phyloP scores from a whole-genome alignment of 306 rosid species.

The Lathyrus aphaca region DNA sequence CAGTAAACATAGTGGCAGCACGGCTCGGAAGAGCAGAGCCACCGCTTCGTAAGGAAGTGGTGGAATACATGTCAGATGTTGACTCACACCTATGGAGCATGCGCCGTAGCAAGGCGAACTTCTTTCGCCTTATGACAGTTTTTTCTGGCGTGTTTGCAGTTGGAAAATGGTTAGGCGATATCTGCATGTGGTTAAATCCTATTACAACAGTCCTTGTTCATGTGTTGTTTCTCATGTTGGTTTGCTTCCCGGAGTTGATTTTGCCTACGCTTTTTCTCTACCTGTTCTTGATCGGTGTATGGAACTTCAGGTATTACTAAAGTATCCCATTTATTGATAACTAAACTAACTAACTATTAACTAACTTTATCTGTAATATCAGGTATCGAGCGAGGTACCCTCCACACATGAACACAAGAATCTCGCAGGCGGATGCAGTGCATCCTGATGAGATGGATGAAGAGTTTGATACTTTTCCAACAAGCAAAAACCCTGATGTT shows the following conservation, averaged over 20 bases:
- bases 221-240: slow-evolving; percentile 49
- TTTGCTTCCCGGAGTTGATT: slow-evolving; percentile 52
- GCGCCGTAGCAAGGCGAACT: slow-evolving; percentile 51
- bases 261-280: slow-evolving; percentile 46
- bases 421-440: slow-evolving; percentile 51
- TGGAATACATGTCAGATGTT: slow-evolving; percentile 54
- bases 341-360: background rate
- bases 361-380: background rate
- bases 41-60: slow-evolving; percentile 54
- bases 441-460: slow-evolving; percentile 51
- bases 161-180: slow-evolving; percentile 50
- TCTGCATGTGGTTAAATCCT: slow-evolving; percentile 52
- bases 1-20: slow-evolving; percentile 50
- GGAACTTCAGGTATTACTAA: slow-evolving; percentile 44
- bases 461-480: slow-evolving; percentile 54
- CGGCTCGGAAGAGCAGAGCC: slow-evolving; percentile 51
- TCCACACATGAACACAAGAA: slow-evolving; percentile 53
- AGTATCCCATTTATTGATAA: background rate
- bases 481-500: slow-evolving; percentile 37
- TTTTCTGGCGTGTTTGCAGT: slow-evolving; percentile 49
- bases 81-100: slow-evolving; percentile 56
- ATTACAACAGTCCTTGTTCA: slow-evolving; percentile 49
- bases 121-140: slow-evolving; percentile 46
- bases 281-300: slow-evolving; percentile 48
- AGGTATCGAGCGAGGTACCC: slow-evolving; percentile 50